Evolutionary conservation across 305 asterid species (phyloP).

Genomic region (Andrographis paniculata): DNA sequence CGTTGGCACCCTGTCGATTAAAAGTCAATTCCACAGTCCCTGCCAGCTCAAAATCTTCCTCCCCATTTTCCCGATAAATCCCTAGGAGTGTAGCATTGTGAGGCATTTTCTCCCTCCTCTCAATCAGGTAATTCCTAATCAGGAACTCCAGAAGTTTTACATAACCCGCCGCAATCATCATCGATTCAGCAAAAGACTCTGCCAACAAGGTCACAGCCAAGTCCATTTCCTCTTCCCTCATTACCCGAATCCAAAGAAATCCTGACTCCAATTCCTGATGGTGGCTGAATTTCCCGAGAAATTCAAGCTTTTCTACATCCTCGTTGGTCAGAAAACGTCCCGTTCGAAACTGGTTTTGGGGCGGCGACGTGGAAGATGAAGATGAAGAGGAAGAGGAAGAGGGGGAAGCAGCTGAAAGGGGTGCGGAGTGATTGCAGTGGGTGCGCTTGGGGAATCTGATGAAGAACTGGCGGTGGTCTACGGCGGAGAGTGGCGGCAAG

Average conservation of each 20-base stretch:
- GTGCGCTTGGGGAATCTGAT: conserved; percentile 32
- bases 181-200: conserved; percentile 80
- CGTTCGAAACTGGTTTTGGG: conserved; percentile 35
- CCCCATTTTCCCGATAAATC: conserved; percentile 55
- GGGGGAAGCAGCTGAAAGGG: conserved; percentile 38
- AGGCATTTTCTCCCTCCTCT: conserved; percentile 63
- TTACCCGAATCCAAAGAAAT: conserved; percentile 51
- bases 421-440: conserved; percentile 33
- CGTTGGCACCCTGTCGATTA: conserved; percentile 60
- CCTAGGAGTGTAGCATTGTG: conserved; percentile 78
- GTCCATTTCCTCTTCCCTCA: conserved; percentile 81
- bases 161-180: conserved; percentile 61
- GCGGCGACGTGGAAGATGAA: conserved; percentile 27
- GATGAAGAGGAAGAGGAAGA: conserved; percentile 33
- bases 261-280: conserved; percentile 71
- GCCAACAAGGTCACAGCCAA: conserved; percentile 56
- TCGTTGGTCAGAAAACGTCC: conserved; percentile 50
- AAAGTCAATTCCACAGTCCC: conserved; percentile 89
- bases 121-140: conserved; percentile 77
- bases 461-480: conserved; percentile 31
- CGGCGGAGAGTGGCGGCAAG: conserved; percentile 32
- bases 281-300: conserved; percentile 48
- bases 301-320: conserved; percentile 56
- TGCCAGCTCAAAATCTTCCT: conserved; percentile 65
- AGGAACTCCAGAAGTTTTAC: conserved; percentile 54